phyloP scores from a whole-genome alignment of 257 asterid genomes.

The Mentha longifolia region DNA sequence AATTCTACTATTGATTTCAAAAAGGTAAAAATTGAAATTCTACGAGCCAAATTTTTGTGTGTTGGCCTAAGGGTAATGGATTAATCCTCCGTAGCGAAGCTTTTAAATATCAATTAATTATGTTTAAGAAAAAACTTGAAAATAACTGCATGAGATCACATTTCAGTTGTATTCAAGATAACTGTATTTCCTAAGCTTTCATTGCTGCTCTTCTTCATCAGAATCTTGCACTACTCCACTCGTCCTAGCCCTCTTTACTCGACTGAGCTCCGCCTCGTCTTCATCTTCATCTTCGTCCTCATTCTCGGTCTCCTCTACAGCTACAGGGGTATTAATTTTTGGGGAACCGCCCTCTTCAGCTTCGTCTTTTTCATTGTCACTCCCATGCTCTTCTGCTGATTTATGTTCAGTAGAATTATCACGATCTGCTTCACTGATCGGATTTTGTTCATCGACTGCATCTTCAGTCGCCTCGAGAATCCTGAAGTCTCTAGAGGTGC shows the following conservation, averaged over 20 bases:
- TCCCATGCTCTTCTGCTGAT: conserved; percentile 36
- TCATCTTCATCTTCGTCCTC: conserved; percentile 48
- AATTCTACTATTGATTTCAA: too few relatives aligned
- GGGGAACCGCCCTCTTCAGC: conserved; percentile 26
- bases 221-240: conserved; percentile 59
- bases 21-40: too few relatives aligned
- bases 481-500: conserved; percentile 86
- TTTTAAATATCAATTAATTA: too few relatives aligned
- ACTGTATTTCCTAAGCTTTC: not conserved
- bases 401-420: conserved; percentile 39
- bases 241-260: conserved; percentile 53
- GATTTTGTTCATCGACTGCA: conserved; percentile 55
- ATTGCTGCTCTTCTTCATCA: conserved; percentile 57
- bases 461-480: too few relatives aligned
- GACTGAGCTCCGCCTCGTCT: conserved; percentile 42
- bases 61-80: too few relatives aligned
- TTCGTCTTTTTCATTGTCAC: conserved; percentile 22
- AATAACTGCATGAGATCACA: too few relatives aligned
- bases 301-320: conserved; percentile 44
- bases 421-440: conserved; percentile 41
- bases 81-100: too few relatives aligned
- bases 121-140: too few relatives aligned
- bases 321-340: conserved; percentile 37
- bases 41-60: too few relatives aligned
- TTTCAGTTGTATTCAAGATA: not conserved